Evolutionary conservation across 768 basidiomycete species (phyloP).

Genomic region (Termitomyces sp.): DNA sequence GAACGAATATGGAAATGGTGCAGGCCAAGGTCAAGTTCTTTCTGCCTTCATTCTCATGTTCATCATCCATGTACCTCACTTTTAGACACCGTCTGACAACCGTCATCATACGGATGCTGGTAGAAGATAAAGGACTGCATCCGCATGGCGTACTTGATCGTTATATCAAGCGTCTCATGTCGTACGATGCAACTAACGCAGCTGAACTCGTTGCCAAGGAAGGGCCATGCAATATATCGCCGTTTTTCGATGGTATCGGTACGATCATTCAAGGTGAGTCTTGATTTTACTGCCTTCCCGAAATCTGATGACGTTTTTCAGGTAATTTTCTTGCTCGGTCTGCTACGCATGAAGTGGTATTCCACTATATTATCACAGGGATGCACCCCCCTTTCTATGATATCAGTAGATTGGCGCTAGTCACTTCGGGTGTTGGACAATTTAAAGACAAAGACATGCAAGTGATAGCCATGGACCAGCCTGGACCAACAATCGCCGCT

Average conservation of each 20-base stretch:
- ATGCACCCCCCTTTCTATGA: background rate
- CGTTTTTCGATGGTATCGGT: background rate
- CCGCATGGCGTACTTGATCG: conserved; percentile 2
- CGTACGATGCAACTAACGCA: background rate
- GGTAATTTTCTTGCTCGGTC: background rate
- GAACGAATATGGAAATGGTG: conserved; percentile 8
- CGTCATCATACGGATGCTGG: background rate
- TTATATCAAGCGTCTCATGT: background rate
- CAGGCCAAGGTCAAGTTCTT: background rate
- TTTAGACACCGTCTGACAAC: conserved; percentile 3
- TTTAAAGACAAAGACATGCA: conserved; percentile 3
- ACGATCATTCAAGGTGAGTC: background rate
- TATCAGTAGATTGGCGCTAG: background rate
- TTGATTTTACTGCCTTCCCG: no score
- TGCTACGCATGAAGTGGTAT: conserved; percentile 1
- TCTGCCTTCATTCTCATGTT: background rate
- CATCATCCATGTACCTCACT: background rate
- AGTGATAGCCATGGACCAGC: conserved; percentile 6
- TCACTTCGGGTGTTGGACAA: conserved; percentile 3
- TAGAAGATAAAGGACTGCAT: conserved; percentile 1
- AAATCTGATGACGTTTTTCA: background rate
- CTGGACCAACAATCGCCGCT: conserved; percentile 5
- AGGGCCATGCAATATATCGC: background rate
- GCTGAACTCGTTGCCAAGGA: background rate
- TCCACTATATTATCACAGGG: conserved; percentile 1